These are phyloP conservation scores for Lactarius akahatsu DNA, from an alignment of 768 basidiomycete genomes.

Conservation along the genomic window DNA sequence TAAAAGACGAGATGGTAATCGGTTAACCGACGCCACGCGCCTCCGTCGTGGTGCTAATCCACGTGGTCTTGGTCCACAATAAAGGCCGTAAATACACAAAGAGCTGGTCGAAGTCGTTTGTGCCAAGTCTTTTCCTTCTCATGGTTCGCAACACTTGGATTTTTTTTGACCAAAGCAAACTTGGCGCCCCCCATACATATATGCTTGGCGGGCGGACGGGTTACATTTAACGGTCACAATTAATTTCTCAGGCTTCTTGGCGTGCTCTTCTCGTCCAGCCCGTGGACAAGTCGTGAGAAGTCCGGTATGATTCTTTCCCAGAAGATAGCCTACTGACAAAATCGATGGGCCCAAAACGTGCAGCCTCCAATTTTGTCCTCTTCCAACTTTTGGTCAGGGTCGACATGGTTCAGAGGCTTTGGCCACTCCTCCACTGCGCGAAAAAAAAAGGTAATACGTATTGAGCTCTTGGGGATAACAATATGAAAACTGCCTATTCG, in stretches of 20 bases:
- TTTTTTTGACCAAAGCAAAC: too few relatives aligned
- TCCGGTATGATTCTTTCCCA: background rate
- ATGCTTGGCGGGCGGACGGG: too few relatives aligned
- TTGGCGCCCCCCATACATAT: too few relatives aligned
- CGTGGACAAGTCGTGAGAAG: background rate
- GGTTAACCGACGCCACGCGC: conserved; percentile 12
- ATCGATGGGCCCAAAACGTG: background rate
- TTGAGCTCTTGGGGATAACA: background rate
- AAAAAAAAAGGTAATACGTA: background rate
- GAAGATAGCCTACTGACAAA: too few relatives aligned
- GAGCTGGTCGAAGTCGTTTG: too few relatives aligned
- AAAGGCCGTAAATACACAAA: too few relatives aligned
- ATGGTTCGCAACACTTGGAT: too few relatives aligned
- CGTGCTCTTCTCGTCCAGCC: background rate
- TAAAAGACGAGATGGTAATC: conserved; percentile 6
- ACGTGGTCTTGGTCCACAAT: conserved; percentile 9
- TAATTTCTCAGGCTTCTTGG: background rate
- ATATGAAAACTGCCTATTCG: background rate
- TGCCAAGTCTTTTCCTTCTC: too few relatives aligned
- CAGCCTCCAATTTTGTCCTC: background rate
- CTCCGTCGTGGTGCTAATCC: background rate
- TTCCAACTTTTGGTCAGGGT: too few relatives aligned
- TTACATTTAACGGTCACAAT: too few relatives aligned
- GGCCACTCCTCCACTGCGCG: too few relatives aligned
- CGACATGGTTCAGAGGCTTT: background rate